Evolutionary conservation across 2,329 filamentous ascomycete genomes (phyloP).

Genomic region (Allantophomopsis cytisporea): DNA sequence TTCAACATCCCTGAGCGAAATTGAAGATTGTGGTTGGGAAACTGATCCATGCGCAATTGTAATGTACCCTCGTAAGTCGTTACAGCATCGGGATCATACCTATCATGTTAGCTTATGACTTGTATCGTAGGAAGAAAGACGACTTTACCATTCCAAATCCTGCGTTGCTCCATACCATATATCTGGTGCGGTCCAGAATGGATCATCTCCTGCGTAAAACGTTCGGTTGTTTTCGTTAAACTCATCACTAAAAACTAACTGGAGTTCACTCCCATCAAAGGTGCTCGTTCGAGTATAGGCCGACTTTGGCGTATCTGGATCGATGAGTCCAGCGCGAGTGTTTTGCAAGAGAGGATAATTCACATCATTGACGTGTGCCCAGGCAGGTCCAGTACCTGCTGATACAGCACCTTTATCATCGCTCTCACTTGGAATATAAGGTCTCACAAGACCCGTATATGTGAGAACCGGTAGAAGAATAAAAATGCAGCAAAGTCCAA

Average conservation of each 20-base stretch:
- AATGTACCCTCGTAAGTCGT: constrained; percentile 32
- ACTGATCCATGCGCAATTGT: constrained; percentile 28
- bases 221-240: constrained; percentile 37
- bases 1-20: constrained; percentile 37
- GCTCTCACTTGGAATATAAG: constrained; percentile 22
- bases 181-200: constrained; percentile 36
- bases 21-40: constrained; percentile 28
- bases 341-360: constrained; percentile 31
- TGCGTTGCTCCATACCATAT: constrained; percentile 40
- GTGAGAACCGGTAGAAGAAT: constrained; percentile 34
- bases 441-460: constrained; percentile 18
- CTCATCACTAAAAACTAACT: constrained; percentile 41
- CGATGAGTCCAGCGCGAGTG: constrained; percentile 31
- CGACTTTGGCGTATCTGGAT: constrained; percentile 32
- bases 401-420: constrained; percentile 19
- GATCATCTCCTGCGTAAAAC: constrained; percentile 42
- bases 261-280: constrained; percentile 27
- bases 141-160: constrained; percentile 21
- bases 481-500: constrained; percentile 33
- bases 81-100: constrained; percentile 27
- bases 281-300: constrained; percentile 28
- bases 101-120: no score
- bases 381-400: constrained; percentile 12
- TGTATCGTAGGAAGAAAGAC: no score
- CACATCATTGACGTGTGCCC: constrained; percentile 32